phyloP scores from a whole-genome alignment of 495 filamentous ascomycete genomes.

The Tuber calosporum region DNA sequence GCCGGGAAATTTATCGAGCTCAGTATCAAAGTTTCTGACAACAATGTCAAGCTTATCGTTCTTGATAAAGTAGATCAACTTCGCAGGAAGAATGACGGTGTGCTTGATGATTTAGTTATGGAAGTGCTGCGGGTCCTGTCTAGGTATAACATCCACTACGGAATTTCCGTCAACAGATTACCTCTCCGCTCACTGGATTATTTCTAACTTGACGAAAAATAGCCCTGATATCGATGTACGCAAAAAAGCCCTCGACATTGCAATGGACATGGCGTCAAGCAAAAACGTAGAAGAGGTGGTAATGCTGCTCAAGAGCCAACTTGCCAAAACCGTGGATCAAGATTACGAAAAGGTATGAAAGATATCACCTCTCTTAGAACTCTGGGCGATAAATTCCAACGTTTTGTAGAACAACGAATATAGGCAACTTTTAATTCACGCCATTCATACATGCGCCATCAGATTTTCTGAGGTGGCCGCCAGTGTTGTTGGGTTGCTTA shows the following conservation, averaged over 20 bases:
- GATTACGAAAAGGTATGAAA: slow-evolving; percentile 80
- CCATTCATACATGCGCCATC: slow-evolving; percentile 96
- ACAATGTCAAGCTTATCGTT: slow-evolving; percentile 98
- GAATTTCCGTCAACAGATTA: slow-evolving; percentile 8
- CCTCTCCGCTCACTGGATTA: slow-evolving; percentile 5
- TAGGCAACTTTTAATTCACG: slow-evolving; percentile 87
- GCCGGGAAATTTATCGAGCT: slow-evolving; percentile 95
- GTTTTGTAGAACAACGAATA: slow-evolving; percentile 75
- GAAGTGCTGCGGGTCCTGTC: slow-evolving; percentile 94
- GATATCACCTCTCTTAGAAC: background rate
- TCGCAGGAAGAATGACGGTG: slow-evolving; percentile 81
- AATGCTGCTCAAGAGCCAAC: slow-evolving; percentile 91
- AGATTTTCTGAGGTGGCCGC: slow-evolving; percentile 97
- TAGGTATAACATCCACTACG: slow-evolving; percentile 29
- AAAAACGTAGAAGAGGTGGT: slow-evolving; percentile 99
- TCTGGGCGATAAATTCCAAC: slow-evolving; percentile 33
- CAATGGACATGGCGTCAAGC: slow-evolving; percentile 95
- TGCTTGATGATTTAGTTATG: slow-evolving; percentile 95
- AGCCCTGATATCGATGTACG: slow-evolving; percentile 96
- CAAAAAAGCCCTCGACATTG: slow-evolving; percentile 82
- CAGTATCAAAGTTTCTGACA: slow-evolving; percentile 92
- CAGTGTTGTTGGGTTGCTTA: slow-evolving; percentile 92
- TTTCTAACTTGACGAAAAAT: slow-evolving; percentile 3
- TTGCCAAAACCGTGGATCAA: slow-evolving; percentile 95
- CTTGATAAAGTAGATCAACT: slow-evolving; percentile 90